A percentile compares a stretch with the other conserved stretches of the same genome.
Evolutionary conservation across 352 stramenopile species (phyloP).

Genomic region (Phytophthora nicotianae): DNA sequence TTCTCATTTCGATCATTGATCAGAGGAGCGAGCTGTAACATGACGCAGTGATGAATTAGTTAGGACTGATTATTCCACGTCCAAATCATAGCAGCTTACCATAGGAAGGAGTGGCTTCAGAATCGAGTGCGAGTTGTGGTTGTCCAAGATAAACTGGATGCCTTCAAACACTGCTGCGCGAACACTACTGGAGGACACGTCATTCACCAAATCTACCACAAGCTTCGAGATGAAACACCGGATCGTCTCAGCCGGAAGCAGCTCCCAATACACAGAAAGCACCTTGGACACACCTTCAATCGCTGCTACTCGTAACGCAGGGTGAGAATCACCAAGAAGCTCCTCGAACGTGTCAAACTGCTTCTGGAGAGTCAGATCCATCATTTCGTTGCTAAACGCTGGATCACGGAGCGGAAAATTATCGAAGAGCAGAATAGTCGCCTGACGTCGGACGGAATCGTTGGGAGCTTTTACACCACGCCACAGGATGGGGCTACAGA

Average conservation of each 20-base stretch:
- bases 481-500: constrained; percentile 87
- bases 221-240: constrained; percentile 85
- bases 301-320: constrained; percentile 74
- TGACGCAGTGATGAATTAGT: constrained; percentile 15
- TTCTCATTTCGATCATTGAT: constrained; percentile 88
- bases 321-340: constrained; percentile 73
- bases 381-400: constrained; percentile 74
- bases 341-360: constrained; percentile 88
- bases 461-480: constrained; percentile 83
- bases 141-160: constrained; percentile 86
- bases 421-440: constrained; percentile 82
- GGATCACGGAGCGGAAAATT: constrained; percentile 85
- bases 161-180: constrained; percentile 85
- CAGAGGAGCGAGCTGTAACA: constrained; percentile 63
- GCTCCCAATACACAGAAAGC: constrained; percentile 85
- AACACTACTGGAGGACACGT: constrained; percentile 75
- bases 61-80: background rate
- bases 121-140: constrained; percentile 85
- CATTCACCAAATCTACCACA: constrained; percentile 82
- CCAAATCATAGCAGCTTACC: constrained; percentile 39
- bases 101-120: constrained; percentile 84
- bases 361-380: constrained; percentile 78
- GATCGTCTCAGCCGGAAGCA: constrained; percentile 81
- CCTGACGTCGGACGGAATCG: constrained; percentile 82
- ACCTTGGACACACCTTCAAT: constrained; percentile 86